Conservation (phyloP, 331 rosid species). For the Stylosanthes scabra region DNA sequence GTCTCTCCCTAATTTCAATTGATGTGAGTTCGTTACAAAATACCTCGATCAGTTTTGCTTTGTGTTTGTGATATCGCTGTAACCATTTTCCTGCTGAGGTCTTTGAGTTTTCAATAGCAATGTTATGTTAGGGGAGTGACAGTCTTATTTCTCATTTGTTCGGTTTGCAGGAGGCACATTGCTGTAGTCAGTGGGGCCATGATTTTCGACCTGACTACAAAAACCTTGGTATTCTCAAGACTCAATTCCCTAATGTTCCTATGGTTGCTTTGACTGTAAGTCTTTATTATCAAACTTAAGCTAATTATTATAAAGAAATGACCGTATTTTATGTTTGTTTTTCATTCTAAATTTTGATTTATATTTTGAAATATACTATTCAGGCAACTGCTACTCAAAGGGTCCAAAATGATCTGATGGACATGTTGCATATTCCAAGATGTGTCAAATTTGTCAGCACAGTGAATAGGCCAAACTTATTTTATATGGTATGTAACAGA, state of each 20-base stretch:
- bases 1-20: conserved; percentile 83
- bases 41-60: conserved; percentile 25
- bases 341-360: conserved; percentile 27
- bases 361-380: conserved; percentile 21
- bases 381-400: conserved; percentile 98
- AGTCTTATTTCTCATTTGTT: conserved; percentile 27
- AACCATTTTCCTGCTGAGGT: conserved; percentile 17
- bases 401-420: conserved; percentile 90
- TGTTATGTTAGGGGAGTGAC: conserved; percentile 16
- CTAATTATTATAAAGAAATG: conserved; percentile 13
- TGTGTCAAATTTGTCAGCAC: conserved; percentile 95
- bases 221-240: conserved; percentile 94
- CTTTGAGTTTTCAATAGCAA: conserved; percentile 13
- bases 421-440: conserved; percentile 90
- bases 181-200: conserved; percentile 99
- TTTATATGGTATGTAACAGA: conserved; percentile 66
- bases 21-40: conserved; percentile 67
- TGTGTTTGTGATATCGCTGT: conserved; percentile 16
- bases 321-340: conserved; percentile 18
- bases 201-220: conserved; percentile 98
- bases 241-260: conserved; percentile 92
- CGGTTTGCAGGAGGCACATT: conserved; percentile 92
- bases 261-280: conserved; percentile 91
- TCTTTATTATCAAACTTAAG: conserved; percentile 30
- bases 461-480: conserved; percentile 91